Conservation (phyloP, 208 protist genomes). For the Paratrypanosoma confusum region DNA sequence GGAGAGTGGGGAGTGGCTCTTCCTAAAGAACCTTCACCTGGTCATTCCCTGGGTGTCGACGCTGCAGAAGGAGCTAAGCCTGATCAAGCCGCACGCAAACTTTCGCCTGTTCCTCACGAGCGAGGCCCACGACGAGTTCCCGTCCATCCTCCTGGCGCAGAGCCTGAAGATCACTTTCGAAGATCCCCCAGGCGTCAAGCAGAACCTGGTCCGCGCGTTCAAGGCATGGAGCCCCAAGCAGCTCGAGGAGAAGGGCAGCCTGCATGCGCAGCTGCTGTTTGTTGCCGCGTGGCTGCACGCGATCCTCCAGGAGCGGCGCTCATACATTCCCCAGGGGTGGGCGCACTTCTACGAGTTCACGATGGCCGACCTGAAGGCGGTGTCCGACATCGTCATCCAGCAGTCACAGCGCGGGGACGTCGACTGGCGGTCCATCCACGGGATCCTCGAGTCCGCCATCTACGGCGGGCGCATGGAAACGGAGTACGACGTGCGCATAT, state of each 20-base stretch:
- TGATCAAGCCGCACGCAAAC: slow-evolving; percentile 62
- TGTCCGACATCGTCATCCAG: slow-evolving; percentile 83
- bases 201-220: slow-evolving; percentile 93
- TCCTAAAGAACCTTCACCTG: slow-evolving; percentile 96
- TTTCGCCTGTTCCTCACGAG: slow-evolving; percentile 96
- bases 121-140: slow-evolving; percentile 92
- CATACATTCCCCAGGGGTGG: slow-evolving; percentile 97
- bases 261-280: slow-evolving; percentile 89
- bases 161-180: slow-evolving; percentile 95
- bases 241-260: slow-evolving; percentile 39
- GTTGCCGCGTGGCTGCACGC: slow-evolving; percentile 92
- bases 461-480: slow-evolving; percentile 97
- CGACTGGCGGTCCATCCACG: slow-evolving; percentile 89
- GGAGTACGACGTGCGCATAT: slow-evolving; percentile 85
- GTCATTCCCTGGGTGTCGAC: slow-evolving; percentile 89
- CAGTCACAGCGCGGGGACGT: slow-evolving; percentile 35
- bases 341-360: slow-evolving; percentile 96
- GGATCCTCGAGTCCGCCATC: slow-evolving; percentile 90
- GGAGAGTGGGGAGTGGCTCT: slow-evolving; percentile 87
- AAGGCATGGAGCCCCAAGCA: slow-evolving; percentile 59
- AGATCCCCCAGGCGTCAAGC: slow-evolving; percentile 91
- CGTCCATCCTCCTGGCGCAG: slow-evolving; percentile 89
- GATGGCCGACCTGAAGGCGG: slow-evolving; percentile 87
- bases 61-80: slow-evolving; percentile 89
- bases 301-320: slow-evolving; percentile 94